phyloP scores from a whole-genome alignment of 2,329 filamentous ascomycete genomes.

The Neospermospora avenae region DNA sequence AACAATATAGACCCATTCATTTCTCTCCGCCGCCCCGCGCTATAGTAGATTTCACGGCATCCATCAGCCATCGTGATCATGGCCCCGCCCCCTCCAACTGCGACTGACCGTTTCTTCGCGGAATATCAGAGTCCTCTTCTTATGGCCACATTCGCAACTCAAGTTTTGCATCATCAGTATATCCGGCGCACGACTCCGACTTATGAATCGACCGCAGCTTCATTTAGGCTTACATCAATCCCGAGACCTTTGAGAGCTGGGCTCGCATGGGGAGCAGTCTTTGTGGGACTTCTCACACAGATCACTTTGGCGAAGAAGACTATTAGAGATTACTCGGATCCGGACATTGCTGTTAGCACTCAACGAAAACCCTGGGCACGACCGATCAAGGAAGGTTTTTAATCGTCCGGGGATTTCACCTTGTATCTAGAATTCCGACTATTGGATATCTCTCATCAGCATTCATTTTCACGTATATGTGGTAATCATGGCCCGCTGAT shows the following conservation, averaged over 20 bases:
- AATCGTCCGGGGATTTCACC: not conserved
- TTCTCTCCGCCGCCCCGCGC: slow-evolving; percentile 14
- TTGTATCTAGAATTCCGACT: not conserved
- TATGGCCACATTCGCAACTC: slow-evolving; percentile 23
- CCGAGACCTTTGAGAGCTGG: slow-evolving; percentile 27
- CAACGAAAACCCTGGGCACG: slow-evolving; percentile 19
- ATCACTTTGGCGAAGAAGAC: slow-evolving; percentile 27
- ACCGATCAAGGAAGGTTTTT: slow-evolving; percentile 9
- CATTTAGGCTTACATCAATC: slow-evolving; percentile 8
- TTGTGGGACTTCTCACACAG: slow-evolving; percentile 26
- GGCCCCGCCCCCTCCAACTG: slow-evolving; percentile 21
- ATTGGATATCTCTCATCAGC: not conserved
- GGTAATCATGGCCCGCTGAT: slow-evolving; percentile 8
- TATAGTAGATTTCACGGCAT: not conserved
- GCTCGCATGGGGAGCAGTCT: slow-evolving; percentile 28
- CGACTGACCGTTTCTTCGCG: slow-evolving; percentile 25
- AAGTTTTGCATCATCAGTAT: slow-evolving; percentile 27
- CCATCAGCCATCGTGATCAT: slow-evolving; percentile 4
- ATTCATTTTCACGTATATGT: not conserved
- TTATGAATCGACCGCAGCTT: slow-evolving; percentile 10
- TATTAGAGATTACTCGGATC: slow-evolving; percentile 26
- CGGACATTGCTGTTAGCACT: slow-evolving; percentile 17
- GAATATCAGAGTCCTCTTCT: slow-evolving; percentile 25
- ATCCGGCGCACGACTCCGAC: slow-evolving; percentile 20
- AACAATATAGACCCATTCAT: no score